Evolutionary conservation across 345 rosid species (phyloP).

Genomic region (Ricinus communis): DNA sequence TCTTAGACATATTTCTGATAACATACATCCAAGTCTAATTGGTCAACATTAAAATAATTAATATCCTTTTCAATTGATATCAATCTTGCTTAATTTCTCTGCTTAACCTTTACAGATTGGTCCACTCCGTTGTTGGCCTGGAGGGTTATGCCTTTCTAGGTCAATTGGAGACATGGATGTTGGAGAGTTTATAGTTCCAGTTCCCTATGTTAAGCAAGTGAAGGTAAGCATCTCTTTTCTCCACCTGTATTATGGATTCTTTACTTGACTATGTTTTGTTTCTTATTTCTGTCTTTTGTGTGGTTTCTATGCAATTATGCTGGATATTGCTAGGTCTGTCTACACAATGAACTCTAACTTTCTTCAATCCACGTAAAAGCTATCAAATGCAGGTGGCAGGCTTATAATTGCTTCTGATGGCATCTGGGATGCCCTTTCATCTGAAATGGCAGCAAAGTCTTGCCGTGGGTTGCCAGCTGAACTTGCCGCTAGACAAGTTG

Average conservation of each 20-base stretch:
- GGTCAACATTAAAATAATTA: not conserved
- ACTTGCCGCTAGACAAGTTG: constrained; percentile 88
- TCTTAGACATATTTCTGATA: not conserved
- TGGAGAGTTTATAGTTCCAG: constrained; percentile 89
- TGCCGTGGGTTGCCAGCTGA: constrained; percentile 84
- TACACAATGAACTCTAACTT: constrained; percentile 18
- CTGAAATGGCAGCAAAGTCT: constrained; percentile 68
- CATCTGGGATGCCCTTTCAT: constrained; percentile 85
- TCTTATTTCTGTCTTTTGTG: not conserved
- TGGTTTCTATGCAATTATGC: not conserved
- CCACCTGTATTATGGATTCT: not conserved
- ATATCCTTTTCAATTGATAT: not conserved
- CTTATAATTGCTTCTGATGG: constrained; percentile 95
- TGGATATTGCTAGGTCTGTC: not conserved
- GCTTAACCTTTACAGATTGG: constrained; percentile 50
- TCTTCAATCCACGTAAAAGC: constrained; percentile 36
- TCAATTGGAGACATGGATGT: constrained; percentile 95
- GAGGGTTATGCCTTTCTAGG: constrained; percentile 90
- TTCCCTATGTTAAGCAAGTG: constrained; percentile 90
- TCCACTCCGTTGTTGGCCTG: constrained; percentile 93
- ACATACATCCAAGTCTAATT: not conserved
- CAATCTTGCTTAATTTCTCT: not conserved
- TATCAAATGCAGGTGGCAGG: constrained; percentile 81
- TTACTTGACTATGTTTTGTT: not conserved
- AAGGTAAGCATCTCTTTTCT: constrained; percentile 43